Base-by-base conservation (phyloP, 768 basidiomycete species). In the Boletellus ananiceps region DNA sequence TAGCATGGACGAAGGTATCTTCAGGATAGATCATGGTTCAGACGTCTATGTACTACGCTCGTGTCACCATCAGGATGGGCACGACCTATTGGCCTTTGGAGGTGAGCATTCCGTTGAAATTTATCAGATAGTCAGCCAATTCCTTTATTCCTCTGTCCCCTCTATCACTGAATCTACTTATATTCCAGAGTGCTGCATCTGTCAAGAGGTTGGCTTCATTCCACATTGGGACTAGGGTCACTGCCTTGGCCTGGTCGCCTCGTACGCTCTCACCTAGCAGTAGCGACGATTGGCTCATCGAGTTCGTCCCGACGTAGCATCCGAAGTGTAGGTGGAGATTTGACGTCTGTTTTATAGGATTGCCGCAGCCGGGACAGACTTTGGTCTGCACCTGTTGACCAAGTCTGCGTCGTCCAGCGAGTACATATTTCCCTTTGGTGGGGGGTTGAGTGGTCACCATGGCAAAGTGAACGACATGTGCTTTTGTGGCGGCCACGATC, bases 361-460 rank as follows among this genome's bases (percentile, higher is more conserved):
- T 34, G 76, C 78, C 8, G 83, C 78, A 31, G 87, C 88, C 8
- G 75, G 78, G 15, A 73, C 76, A 27, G 82, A 91, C 68, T 86
- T 80, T 61, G 78, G 83, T 35, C 73, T 92, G 0, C 83, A 86
- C 62, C 70, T 86, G 19, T 75, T 91, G 55, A 81, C 81, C 37
- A 86, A 82, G 60, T 69, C 76, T 0, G 67, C 73, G 4, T 63
- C 66, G 13, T 63, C 67, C 5, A 66, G 66, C 12, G 84, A 87
- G 57, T 64, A 74, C 50, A 69, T 83, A 42, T 87, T 83, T 52
- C 67, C 78, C 6, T 91, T 92, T 58, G 89, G 87, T 23, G 88
- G 88, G 3, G 87, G 87, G 1, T 71, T 88, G 29, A 88, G 83
- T 55, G 89, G 88, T 1, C 89, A 92, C 58, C 87, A 89, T 64